phyloP scores from a whole-genome alignment of 257 asterid genomes.

The Petrea volubilis region DNA sequence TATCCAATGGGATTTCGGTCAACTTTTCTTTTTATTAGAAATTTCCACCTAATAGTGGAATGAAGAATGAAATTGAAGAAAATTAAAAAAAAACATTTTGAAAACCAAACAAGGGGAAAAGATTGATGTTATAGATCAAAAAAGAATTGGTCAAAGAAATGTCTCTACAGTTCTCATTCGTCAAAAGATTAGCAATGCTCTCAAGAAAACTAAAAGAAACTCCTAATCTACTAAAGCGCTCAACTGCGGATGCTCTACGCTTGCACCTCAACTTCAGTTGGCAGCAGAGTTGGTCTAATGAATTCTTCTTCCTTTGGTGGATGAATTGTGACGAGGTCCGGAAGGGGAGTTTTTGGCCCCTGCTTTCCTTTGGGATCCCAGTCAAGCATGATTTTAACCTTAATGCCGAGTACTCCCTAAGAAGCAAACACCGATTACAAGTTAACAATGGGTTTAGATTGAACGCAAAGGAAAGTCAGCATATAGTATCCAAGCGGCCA shows the following conservation, averaged over 20 bases:
- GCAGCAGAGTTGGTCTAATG: conserved; percentile 10
- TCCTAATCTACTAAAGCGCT: neutral
- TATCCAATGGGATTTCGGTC: no score
- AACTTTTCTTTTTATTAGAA: no score
- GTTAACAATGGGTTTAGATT: neutral
- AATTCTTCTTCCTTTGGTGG: conserved; percentile 36
- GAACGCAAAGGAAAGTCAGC: no score
- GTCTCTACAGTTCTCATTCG: conserved; percentile 5
- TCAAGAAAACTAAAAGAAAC: neutral
- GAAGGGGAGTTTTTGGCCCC: conserved; percentile 40
- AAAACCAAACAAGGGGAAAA: neutral
- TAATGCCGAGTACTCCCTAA: conserved; percentile 41
- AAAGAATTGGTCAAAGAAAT: conserved; percentile 3
- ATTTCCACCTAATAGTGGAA: no score
- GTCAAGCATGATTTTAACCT: conserved; percentile 43
- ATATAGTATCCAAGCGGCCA: no score
- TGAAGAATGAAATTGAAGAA: no score
- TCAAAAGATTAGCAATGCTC: neutral
- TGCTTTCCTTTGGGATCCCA: conserved; percentile 43
- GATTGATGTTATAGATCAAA: neutral
- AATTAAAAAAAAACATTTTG: no score
- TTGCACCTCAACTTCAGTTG: conserved; percentile 33
- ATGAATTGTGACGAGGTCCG: conserved; percentile 37
- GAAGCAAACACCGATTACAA: neutral
- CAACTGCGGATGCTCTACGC: conserved; percentile 8